phyloP scores from a whole-genome alignment of 768 basidiomycete genomes.

The Mycena haematopus region DNA sequence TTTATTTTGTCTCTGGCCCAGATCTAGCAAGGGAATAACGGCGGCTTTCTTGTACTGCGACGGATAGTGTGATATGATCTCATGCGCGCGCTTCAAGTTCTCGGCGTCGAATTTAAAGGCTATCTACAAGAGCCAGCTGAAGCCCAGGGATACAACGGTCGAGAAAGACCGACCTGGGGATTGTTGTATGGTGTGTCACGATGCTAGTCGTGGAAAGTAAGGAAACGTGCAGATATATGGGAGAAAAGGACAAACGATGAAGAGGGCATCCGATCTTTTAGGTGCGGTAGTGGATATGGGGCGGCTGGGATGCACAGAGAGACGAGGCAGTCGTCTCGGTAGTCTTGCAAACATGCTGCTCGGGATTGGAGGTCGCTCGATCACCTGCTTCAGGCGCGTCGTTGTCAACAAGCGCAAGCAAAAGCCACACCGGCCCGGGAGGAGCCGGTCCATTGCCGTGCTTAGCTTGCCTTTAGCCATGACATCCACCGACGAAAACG shows the following conservation, averaged over 20 bases:
- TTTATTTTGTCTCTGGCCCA: conserved; percentile 97
- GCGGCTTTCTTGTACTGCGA: conserved; percentile 99
- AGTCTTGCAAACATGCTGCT: conserved; percentile 42
- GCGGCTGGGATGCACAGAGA: conserved; percentile 36
- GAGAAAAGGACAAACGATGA: conserved; percentile 66
- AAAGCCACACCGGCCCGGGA: background rate
- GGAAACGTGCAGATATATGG: conserved; percentile 14
- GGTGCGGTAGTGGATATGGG: conserved; percentile 50
- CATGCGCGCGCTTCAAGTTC: conserved; percentile 85
- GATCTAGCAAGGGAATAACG: conserved; percentile 93
- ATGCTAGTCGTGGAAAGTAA: conserved; percentile 61
- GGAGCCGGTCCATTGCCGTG: no score
- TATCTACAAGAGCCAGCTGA: conserved; percentile 59
- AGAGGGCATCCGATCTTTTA: conserved; percentile 81
- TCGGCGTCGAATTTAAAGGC: conserved; percentile 84
- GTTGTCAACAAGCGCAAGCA: background rate
- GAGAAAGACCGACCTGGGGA: conserved; percentile 55
- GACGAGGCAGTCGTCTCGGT: conserved; percentile 38
- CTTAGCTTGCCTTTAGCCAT: conserved; percentile 21
- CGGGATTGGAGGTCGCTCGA: conserved; percentile 6
- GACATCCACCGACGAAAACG: conserved; percentile 26
- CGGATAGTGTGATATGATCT: conserved; percentile 93
- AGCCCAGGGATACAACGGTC: conserved; percentile 4
- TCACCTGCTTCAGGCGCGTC: background rate
- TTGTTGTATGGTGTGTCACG: conserved; percentile 96